These are phyloP conservation scores for Botrytis byssoidea DNA, from an alignment of 2,329 filamentous ascomycete genomes.

Conservation along the genomic window DNA sequence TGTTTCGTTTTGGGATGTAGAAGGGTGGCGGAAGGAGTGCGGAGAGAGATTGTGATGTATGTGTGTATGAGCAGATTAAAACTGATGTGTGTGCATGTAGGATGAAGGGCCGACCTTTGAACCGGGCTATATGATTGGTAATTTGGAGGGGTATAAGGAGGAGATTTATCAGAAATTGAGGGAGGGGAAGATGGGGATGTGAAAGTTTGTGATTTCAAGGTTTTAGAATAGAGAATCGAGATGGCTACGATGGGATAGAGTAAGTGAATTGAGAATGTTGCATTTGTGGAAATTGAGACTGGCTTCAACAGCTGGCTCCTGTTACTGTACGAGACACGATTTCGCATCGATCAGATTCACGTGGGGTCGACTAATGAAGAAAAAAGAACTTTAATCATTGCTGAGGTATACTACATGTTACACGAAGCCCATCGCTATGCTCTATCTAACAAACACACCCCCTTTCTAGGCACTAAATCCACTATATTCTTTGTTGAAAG, in stretches of 20 bases:
- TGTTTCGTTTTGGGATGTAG: background rate
- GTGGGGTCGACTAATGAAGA: background rate
- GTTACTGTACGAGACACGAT: background rate
- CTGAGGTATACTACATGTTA: conserved; percentile 14
- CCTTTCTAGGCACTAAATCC: conserved; percentile 22
- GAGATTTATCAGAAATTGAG: conserved; percentile 13
- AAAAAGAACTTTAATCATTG: background rate
- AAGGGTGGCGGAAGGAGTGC: background rate
- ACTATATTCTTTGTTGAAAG: conserved; percentile 39
- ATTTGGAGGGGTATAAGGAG: conserved; percentile 34
- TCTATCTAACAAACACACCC: background rate
- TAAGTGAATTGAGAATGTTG: background rate
- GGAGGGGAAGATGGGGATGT: conserved; percentile 18
- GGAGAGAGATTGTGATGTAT: background rate
- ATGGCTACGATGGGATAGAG: background rate
- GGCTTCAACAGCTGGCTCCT: background rate
- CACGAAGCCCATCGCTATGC: background rate
- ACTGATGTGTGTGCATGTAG: background rate
- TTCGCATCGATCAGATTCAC: background rate
- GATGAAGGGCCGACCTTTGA: background rate
- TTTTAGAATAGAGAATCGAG: too few relatives aligned
- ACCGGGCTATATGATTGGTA: conserved; percentile 31
- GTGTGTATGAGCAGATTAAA: background rate
- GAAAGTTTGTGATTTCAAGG: background rate
- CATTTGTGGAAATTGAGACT: background rate